Percentiles rank a stretch among this genome's conserved stretches.
Conservation (phyloP, 31 red algal genomes). For the Endocladia muricata region DNA sequence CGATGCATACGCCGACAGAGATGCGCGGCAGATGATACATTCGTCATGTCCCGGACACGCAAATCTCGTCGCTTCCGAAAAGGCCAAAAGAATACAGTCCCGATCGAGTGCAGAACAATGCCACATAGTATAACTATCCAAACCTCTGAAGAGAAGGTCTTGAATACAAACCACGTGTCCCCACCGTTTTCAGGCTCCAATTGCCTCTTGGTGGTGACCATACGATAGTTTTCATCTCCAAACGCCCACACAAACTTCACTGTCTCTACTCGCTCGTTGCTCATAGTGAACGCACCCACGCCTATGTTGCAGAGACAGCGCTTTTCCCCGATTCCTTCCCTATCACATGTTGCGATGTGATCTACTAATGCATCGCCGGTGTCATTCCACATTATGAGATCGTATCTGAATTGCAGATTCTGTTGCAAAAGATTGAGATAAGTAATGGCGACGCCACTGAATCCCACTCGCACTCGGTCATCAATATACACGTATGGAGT, state of each 20-base stretch:
- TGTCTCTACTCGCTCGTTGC: slow-evolving; percentile 21
- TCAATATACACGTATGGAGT: slow-evolving; percentile 31
- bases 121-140: slow-evolving; percentile 28
- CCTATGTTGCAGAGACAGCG: slow-evolving; percentile 28
- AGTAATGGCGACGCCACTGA: slow-evolving; percentile 34
- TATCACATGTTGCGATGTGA: slow-evolving; percentile 1
- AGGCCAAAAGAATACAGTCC: slow-evolving; percentile 25
- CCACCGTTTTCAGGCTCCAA: slow-evolving; percentile 11
- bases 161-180: slow-evolving; percentile 46
- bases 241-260: slow-evolving; percentile 40
- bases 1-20: slow-evolving; percentile 3
- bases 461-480: neutral
- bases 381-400: slow-evolving; percentile 9
- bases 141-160: slow-evolving; percentile 33
- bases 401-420: slow-evolving; percentile 6
- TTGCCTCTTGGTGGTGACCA: slow-evolving; percentile 16
- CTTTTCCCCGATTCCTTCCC: neutral
- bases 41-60: neutral
- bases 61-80: neutral
- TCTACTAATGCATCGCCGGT: slow-evolving; percentile 22
- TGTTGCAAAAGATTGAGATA: slow-evolving; percentile 25
- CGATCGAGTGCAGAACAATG: slow-evolving; percentile 33
- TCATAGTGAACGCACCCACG: slow-evolving; percentile 40
- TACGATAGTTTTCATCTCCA: slow-evolving; percentile 29
- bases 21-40: neutral